Evolutionary conservation across 2,329 filamentous ascomycete species (phyloP).

Genomic region (Leptographium procerum): DNA sequence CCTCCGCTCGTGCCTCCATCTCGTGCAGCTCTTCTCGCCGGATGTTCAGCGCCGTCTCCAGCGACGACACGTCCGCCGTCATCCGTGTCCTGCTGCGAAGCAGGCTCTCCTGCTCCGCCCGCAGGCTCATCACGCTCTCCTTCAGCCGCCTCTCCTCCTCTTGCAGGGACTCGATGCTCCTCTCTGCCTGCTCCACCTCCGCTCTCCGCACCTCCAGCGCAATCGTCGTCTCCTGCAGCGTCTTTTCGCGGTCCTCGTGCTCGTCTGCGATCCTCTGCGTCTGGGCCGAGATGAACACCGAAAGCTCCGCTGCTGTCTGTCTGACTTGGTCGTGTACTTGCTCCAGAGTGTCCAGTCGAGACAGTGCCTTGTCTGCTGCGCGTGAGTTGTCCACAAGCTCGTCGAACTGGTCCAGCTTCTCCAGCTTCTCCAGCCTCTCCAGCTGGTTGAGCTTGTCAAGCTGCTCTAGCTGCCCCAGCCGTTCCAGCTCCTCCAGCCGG

Average conservation of each 20-base stretch:
- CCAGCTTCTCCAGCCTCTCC: constrained; percentile 48
- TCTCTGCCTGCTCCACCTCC: constrained; percentile 52
- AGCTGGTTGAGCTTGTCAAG: constrained; percentile 23
- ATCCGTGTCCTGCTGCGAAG: constrained; percentile 67
- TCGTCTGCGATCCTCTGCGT: constrained; percentile 64
- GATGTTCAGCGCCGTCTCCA: constrained; percentile 82
- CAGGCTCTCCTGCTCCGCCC: constrained; percentile 63
- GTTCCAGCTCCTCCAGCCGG: background rate
- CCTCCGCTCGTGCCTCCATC: constrained; percentile 84
- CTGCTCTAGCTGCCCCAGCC: background rate
- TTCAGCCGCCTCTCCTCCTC: constrained; percentile 42
- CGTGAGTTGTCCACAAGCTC: constrained; percentile 50
- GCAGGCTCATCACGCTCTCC: constrained; percentile 45
- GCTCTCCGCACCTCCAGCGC: constrained; percentile 66
- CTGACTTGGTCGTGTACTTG: constrained; percentile 82
- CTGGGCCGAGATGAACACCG: constrained; percentile 68
- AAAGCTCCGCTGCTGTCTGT: constrained; percentile 72
- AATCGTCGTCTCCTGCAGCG: constrained; percentile 67
- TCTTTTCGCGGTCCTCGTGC: constrained; percentile 66
- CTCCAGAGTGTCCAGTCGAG: constrained; percentile 72
- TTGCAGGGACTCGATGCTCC: constrained; percentile 34
- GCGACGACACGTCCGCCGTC: constrained; percentile 74
- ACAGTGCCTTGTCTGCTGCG: constrained; percentile 56
- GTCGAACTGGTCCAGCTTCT: constrained; percentile 47
- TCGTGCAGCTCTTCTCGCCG: constrained; percentile 81